A percentile compares a stretch with the other conserved stretches of the same genome.
Conservation (phyloP, 2,329 filamentous ascomycete species). For the Pseudocercospora eumusae region DNA sequence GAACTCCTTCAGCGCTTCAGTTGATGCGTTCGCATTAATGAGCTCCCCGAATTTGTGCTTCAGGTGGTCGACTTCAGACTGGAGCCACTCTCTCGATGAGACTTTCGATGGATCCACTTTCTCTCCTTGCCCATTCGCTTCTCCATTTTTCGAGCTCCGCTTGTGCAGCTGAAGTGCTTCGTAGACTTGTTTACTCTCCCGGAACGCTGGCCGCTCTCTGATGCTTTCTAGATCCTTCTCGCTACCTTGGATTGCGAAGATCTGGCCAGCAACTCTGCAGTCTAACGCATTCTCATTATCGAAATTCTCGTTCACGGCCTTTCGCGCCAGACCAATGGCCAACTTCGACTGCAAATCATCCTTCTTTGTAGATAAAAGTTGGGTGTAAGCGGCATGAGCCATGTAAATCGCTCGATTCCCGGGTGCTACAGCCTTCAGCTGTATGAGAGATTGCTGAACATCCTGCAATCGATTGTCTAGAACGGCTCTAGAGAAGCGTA, state of each 20-base stretch:
- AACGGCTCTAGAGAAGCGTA: constrained; percentile 37
- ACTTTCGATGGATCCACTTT: constrained; percentile 1
- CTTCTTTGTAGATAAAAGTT: constrained; percentile 34
- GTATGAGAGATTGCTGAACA: constrained; percentile 40
- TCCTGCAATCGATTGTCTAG: constrained; percentile 37
- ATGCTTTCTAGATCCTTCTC: constrained; percentile 34
- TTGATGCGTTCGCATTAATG: constrained; percentile 15
- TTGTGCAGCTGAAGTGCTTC: constrained; percentile 29
- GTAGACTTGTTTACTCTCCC: constrained; percentile 38
- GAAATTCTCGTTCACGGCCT: constrained; percentile 38
- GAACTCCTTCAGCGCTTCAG: constrained; percentile 29
- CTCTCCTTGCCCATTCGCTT: not conserved
- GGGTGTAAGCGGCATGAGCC: constrained; percentile 40
- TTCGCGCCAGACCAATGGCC: constrained; percentile 36
- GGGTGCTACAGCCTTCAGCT: constrained; percentile 37
- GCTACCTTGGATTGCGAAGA: constrained; percentile 35
- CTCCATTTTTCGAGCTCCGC: constrained; percentile 12
- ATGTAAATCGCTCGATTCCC: constrained; percentile 38
- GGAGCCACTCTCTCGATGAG: constrained; percentile 28
- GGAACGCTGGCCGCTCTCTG: constrained; percentile 25
- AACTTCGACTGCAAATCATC: constrained; percentile 37
- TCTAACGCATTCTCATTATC: constrained; percentile 36
- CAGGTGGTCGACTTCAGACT: constrained; percentile 27
- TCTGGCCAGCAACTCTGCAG: constrained; percentile 38
- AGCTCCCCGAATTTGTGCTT: constrained; percentile 31